These are phyloP conservation scores for Talaromyces adpressus DNA, from an alignment of 495 filamentous ascomycete genomes.

Conservation along the genomic window DNA sequence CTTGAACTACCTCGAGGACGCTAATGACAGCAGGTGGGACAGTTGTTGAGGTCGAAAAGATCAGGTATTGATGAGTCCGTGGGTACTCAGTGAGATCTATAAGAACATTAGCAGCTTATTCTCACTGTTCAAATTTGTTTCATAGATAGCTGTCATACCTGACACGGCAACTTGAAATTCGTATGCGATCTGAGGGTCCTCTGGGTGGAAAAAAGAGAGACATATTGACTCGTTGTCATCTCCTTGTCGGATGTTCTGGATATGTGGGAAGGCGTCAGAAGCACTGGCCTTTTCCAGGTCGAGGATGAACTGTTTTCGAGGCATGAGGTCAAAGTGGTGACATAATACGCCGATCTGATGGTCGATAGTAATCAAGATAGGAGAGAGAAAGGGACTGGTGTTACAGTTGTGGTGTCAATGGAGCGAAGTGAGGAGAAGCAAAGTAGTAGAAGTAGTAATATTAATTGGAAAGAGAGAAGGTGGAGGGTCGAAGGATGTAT, in stretches of 20 bases:
- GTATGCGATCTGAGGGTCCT: constrained; percentile 20
- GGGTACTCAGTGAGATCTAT: constrained; percentile 62
- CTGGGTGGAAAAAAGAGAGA: constrained; percentile 39
- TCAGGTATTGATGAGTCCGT: constrained; percentile 47
- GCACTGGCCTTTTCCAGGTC: constrained; percentile 40
- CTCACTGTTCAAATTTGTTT: not conserved
- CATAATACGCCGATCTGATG: not conserved
- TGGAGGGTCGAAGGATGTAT: not conserved
- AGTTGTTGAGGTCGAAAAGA: constrained; percentile 51
- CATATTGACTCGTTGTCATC: constrained; percentile 57
- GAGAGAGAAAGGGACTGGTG: not conserved
- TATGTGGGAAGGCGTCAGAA: constrained; percentile 23
- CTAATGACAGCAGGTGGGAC: constrained; percentile 35
- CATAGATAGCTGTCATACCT: constrained; percentile 30
- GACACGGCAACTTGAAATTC: constrained; percentile 47
- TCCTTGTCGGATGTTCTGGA: constrained; percentile 44
- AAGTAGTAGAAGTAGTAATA: not conserved
- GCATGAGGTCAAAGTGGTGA: constrained; percentile 31
- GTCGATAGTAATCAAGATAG: not conserved
- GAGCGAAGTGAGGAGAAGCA: not conserved
- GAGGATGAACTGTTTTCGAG: constrained; percentile 44
- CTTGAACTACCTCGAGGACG: constrained; percentile 35
- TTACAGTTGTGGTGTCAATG: not conserved
- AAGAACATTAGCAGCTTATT: constrained; percentile 6
- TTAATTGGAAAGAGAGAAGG: not conserved